Evolutionary conservation across 108 stramenopile species (phyloP).

Genomic region (Aurantiochytrium sp.): DNA sequence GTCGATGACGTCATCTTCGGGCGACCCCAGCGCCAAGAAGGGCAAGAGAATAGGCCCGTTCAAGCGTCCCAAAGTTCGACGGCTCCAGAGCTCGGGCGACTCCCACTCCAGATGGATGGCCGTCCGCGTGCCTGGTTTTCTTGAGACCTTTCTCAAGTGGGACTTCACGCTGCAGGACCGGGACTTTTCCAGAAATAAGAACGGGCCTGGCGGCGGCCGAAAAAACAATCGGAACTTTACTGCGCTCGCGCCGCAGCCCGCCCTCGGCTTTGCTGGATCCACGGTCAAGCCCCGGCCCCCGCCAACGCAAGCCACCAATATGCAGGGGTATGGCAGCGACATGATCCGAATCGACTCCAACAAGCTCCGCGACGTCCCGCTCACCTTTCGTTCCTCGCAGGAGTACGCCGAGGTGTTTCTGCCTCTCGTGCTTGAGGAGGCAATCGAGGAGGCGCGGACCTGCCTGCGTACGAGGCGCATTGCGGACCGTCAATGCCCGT

Average conservation of each 20-base stretch:
- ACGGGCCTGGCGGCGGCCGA: too few relatives aligned
- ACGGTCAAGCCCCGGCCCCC: background rate
- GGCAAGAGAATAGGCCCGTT: background rate
- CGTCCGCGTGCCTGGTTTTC: background rate
- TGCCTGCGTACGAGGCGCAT: background rate
- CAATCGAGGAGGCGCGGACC: background rate
- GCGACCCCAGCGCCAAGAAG: too few relatives aligned
- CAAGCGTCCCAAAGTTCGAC: background rate
- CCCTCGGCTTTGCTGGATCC: background rate
- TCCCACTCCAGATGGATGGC: background rate
- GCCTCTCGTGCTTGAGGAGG: slow-evolving; percentile 10
- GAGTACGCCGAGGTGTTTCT: slow-evolving; percentile 24
- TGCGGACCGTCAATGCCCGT: background rate
- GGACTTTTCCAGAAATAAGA: background rate
- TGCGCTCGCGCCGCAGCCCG: too few relatives aligned
- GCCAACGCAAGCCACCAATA: background rate
- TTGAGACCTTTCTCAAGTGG: background rate
- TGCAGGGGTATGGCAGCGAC: background rate
- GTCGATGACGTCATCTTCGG: too few relatives aligned
- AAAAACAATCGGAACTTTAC: background rate
- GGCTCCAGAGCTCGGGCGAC: background rate
- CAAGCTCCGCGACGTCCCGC: background rate
- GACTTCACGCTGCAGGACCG: background rate
- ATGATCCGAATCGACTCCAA: background rate
- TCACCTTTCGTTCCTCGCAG: background rate